phyloP scores from a whole-genome alignment of 352 stramenopile genomes.

The Phytophthora idaei region DNA sequence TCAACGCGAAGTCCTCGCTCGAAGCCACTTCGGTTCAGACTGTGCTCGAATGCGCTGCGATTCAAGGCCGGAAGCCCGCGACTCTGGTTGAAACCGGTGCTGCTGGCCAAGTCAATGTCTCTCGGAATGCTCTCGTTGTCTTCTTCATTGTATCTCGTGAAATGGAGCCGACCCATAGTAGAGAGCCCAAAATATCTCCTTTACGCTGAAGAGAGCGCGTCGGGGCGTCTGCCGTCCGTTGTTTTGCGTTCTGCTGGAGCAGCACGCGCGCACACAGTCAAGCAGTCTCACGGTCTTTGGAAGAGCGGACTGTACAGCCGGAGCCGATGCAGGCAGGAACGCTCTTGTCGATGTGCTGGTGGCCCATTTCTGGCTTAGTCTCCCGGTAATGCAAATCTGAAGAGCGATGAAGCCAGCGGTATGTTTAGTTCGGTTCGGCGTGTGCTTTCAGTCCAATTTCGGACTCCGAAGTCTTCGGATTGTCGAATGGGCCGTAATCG shows the following conservation, averaged over 20 bases:
- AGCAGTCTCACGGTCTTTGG: slow-evolving; percentile 5
- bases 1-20: slow-evolving; percentile 29
- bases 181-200: not conserved
- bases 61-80: slow-evolving; percentile 19
- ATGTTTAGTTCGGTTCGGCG: not conserved
- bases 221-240: slow-evolving; percentile 6
- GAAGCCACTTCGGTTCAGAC: slow-evolving; percentile 19
- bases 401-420: slow-evolving; percentile 18
- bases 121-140: slow-evolving; percentile 16
- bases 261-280: not conserved
- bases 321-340: slow-evolving; percentile 25
- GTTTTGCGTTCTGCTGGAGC: slow-evolving; percentile 30
- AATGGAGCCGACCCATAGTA: slow-evolving; percentile 32
- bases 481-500: slow-evolving; percentile 7
- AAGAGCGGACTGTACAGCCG: slow-evolving; percentile 29
- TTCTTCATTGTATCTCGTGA: slow-evolving; percentile 31
- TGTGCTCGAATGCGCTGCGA: slow-evolving; percentile 26
- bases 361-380: slow-evolving; percentile 29
- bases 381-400: slow-evolving; percentile 26
- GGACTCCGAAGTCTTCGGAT: not conserved
- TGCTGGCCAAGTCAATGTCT: slow-evolving; percentile 20
- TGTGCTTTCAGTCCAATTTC: not conserved
- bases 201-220: slow-evolving; percentile 23
- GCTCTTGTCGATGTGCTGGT: slow-evolving; percentile 27
- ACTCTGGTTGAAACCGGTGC: slow-evolving; percentile 31